phyloP scores from a whole-genome alignment of 805 yeast species.

The Yamadazyma ubonensis region DNA sequence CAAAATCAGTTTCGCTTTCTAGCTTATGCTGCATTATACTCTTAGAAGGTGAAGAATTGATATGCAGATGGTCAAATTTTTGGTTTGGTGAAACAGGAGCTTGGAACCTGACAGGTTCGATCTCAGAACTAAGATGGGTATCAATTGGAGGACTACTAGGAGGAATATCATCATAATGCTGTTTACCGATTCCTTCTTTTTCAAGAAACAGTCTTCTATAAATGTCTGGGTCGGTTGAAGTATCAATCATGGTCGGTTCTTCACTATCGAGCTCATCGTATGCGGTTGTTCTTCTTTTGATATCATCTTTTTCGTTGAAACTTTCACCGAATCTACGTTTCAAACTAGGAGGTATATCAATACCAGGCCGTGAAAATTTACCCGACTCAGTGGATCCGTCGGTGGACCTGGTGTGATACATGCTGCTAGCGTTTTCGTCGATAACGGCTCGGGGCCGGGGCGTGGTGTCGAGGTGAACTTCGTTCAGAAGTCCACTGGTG shows the following conservation, averaged over 20 bases:
- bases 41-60: constrained; percentile 5
- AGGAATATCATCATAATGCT: constrained; percentile 17
- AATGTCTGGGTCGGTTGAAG: constrained; percentile 11
- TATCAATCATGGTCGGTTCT: constrained; percentile 20
- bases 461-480: constrained; percentile 33
- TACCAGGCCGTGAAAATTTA: constrained; percentile 17
- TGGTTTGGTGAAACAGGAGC: constrained; percentile 18
- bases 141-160: constrained; percentile 44
- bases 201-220: constrained; percentile 5
- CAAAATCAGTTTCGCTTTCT: constrained; percentile 43
- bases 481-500: constrained; percentile 19
- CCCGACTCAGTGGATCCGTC: no score
- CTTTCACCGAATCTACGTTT: constrained; percentile 44
- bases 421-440: constrained; percentile 46
- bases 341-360: constrained; percentile 29
- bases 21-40: constrained; percentile 8
- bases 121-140: constrained; percentile 29
- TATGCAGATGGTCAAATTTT: constrained; percentile 8
- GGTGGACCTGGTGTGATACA: constrained; percentile 38
- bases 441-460: constrained; percentile 40
- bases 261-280: constrained; percentile 15
- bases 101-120: constrained; percentile 19
- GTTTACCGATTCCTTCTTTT: constrained; percentile 4
- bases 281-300: constrained; percentile 32
- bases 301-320: constrained; percentile 42